Evolutionary conservation across 345 rosid species (phyloP), one percentile per base, ranked within the genome.

Genomic region (Gossypium sturtianum): DNA sequence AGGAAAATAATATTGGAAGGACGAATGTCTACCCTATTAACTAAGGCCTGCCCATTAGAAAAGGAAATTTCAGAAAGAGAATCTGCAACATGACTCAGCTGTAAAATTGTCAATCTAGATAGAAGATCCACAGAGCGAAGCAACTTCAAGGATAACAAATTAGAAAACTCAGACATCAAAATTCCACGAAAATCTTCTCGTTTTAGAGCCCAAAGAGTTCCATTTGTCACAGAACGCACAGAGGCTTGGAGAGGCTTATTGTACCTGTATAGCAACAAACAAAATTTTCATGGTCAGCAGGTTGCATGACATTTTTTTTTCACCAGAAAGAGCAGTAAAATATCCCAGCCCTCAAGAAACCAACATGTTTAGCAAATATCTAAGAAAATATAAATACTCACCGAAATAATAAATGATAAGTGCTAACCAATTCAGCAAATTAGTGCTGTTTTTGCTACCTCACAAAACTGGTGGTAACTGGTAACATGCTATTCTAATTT

Each of bases 121-220:
- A 95, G 92, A 75, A 93, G 95, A 88, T 93, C 98, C 56, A 93
- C 94, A 54, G 97, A 90, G 66, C 97, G 90, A 49, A 95, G 93
- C 86, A 95, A 87, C 88, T 89, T 95, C 87, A 95, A 84, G 82
- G 97, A 91, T 76, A 90, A 82, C 83, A 95, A 82, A 85, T 95
- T 91, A 41, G 96, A 86, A 81, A 93, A 93, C 82, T 95, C 91
- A 3, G 99, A 93, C 91, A 89, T 86, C 75, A 95, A 83, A 85
- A 95, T 91, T 79, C 99, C 96, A 51, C 99, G 93, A 84, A 95
- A 95, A 81, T 95, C 99, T 86, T 95, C 99, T 89, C 99, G 87
- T 83, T 80, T 95, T 58, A 95, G 74, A 20, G 99, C 93, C 99
- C 99, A 95, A 25, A 95, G 85, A 56, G 90, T 95, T 79, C 98